Conservation (phyloP, 176 grass and related monocot species). For the Secale cereale region DNA sequence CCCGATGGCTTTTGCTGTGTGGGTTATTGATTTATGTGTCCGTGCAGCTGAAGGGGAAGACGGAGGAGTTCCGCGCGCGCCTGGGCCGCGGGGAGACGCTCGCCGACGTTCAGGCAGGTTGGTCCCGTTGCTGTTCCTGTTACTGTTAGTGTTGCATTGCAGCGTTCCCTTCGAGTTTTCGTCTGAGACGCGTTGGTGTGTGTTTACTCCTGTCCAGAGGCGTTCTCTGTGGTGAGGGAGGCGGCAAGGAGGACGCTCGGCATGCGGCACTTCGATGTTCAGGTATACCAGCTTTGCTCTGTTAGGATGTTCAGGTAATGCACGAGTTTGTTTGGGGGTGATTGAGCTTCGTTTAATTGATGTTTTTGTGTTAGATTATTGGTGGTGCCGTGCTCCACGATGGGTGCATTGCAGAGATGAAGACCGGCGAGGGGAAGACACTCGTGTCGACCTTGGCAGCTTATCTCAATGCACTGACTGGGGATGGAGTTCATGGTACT, state of each 20-base stretch:
- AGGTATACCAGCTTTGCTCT: slow-evolving; percentile 35
- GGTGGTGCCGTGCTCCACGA: slow-evolving; percentile 96
- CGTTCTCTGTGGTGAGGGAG: slow-evolving; percentile 85
- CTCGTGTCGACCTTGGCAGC: slow-evolving; percentile 84
- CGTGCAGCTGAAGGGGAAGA: slow-evolving; percentile 71
- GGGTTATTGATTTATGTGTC: slow-evolving; percentile 4
- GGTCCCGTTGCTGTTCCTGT: slow-evolving; percentile 8
- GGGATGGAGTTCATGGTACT: slow-evolving; percentile 93
- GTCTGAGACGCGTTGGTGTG: slow-evolving; percentile 12
- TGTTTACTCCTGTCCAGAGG: slow-evolving; percentile 44
- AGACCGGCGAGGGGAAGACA: slow-evolving; percentile 93
- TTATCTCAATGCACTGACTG: slow-evolving; percentile 82
- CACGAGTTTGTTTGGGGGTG: neutral
- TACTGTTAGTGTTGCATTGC: neutral
- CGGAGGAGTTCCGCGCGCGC: slow-evolving; percentile 59
- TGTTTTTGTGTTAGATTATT: slow-evolving; percentile 58
- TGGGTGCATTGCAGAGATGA: slow-evolving; percentile 98
- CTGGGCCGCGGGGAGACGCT: slow-evolving; percentile 70
- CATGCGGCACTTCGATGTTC: slow-evolving; percentile 91
- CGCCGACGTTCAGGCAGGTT: slow-evolving; percentile 79
- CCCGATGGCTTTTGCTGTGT: neutral
- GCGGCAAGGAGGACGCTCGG: slow-evolving; percentile 78
- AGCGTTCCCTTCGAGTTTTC: neutral
- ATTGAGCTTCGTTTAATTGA: neutral
- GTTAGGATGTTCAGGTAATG: neutral